Percentiles rank a stretch among this genome's conserved stretches.
Evolutionary conservation across 2,329 filamentous ascomycete species (phyloP).

Genomic region (Exutisphaerella laricina): DNA sequence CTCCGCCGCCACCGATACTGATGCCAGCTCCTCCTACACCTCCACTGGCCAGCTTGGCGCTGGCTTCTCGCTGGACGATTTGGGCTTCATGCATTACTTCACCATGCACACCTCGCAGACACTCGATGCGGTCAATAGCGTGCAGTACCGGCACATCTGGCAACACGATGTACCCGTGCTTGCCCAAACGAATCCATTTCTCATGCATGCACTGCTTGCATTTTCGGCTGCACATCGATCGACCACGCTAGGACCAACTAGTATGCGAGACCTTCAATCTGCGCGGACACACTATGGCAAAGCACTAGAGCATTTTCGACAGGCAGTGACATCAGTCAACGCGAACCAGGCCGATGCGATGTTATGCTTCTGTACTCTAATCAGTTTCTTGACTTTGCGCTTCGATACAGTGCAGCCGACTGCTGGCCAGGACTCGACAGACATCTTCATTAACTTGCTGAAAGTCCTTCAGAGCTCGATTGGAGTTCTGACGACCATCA

Average conservation of each 20-base stretch:
- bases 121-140: constrained; percentile 15
- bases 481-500: constrained; percentile 6
- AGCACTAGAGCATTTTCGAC: constrained; percentile 12
- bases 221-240: constrained; percentile 22
- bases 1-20: background rate
- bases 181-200: constrained; percentile 21
- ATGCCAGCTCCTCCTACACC: background rate
- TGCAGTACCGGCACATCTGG: constrained; percentile 24
- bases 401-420: constrained; percentile 9
- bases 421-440: constrained; percentile 3
- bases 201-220: constrained; percentile 28
- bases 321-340: constrained; percentile 2
- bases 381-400: constrained; percentile 10
- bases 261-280: constrained; percentile 11
- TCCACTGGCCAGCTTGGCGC: background rate
- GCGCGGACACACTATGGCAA: constrained; percentile 22
- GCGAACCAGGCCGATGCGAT: constrained; percentile 10
- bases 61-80: constrained; percentile 6
- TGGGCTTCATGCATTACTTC: constrained; percentile 16
- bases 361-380: constrained; percentile 11
- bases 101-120: constrained; percentile 11
- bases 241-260: background rate
- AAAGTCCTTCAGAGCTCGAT: constrained; percentile 9
- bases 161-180: constrained; percentile 22
- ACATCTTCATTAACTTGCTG: constrained; percentile 7